A percentile compares a stretch with the other conserved stretches of the same genome.
These are phyloP conservation scores for Agrocybe pediades DNA, from an alignment of 768 basidiomycete species.

Conservation along the genomic window DNA sequence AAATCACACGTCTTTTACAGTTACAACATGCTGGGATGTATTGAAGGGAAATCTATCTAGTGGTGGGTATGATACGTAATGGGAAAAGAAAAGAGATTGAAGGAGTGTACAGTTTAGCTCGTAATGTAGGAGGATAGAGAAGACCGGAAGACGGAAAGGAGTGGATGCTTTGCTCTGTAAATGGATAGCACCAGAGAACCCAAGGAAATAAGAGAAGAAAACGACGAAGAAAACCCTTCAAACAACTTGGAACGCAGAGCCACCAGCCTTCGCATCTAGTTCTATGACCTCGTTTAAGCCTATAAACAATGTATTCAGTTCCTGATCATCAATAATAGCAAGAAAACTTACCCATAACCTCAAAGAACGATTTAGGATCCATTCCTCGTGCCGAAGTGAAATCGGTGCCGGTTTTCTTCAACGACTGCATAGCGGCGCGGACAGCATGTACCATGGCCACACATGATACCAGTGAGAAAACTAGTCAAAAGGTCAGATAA, in stretches of 20 bases:
- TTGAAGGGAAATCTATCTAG: background rate
- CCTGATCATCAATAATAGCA: background rate
- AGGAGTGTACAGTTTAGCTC: background rate
- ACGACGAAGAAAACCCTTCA: slow-evolving; percentile 30
- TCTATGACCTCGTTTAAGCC: slow-evolving; percentile 55
- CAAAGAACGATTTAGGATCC: slow-evolving; percentile 79
- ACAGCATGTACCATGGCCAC: slow-evolving; percentile 78
- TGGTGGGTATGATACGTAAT: background rate
- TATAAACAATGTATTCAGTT: slow-evolving; percentile 21
- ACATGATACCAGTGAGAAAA: slow-evolving; percentile 77
- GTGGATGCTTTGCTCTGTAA: background rate
- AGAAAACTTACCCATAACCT: slow-evolving; percentile 62
- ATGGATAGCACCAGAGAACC: background rate
- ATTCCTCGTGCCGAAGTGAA: slow-evolving; percentile 62
- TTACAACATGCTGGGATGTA: background rate
- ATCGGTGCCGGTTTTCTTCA: slow-evolving; percentile 81
- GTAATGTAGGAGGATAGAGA: background rate
- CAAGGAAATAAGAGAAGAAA: background rate
- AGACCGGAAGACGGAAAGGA: background rate
- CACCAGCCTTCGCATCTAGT: slow-evolving; percentile 60
- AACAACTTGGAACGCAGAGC: slow-evolving; percentile 55
- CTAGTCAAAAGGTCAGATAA: slow-evolving; percentile 28
- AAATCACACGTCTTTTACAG: background rate
- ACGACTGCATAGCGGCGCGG: slow-evolving; percentile 72
- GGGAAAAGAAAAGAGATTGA: background rate